Percentiles rank a stretch among this genome's conserved stretches.
Evolutionary conservation across 495 filamentous ascomycete genomes (phyloP).

Genomic region (Lasiosphaeria ovina): DNA sequence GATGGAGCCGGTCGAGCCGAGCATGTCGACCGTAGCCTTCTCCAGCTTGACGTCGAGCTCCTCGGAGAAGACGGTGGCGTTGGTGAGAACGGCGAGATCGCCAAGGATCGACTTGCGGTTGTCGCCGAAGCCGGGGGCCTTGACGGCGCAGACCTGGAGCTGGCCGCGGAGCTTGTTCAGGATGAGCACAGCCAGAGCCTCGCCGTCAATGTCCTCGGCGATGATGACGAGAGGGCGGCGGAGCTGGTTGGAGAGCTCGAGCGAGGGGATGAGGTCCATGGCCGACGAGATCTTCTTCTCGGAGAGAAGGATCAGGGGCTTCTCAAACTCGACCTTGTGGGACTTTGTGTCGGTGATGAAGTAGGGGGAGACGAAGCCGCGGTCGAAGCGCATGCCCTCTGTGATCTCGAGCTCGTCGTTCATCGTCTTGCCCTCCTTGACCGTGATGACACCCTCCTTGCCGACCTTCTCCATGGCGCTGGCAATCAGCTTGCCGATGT

Average conservation of each 20-base stretch:
- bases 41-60: conserved; percentile 99
- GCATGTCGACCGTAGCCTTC: conserved; percentile 92
- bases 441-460: conserved; percentile 99
- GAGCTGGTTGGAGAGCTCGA: conserved; percentile 92
- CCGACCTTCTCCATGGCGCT: conserved; percentile 99
- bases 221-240: conserved; percentile 97
- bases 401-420: conserved; percentile 98
- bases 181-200: conserved; percentile 97
- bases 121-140: conserved; percentile 98
- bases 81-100: conserved; percentile 91
- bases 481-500: conserved; percentile 93
- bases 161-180: conserved; percentile 99
- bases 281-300: conserved; percentile 99
- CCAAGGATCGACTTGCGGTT: conserved; percentile 99
- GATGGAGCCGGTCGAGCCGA: conserved; percentile 95
- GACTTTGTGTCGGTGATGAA: conserved; percentile 99
- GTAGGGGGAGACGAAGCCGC: conserved; percentile 96
- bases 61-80: conserved; percentile 94
- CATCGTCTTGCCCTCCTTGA: conserved; percentile 99
- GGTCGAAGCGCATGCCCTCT: conserved; percentile 99
- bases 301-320: conserved; percentile 94
- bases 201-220: conserved; percentile 97
- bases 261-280: conserved; percentile 95
- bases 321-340: conserved; percentile 99
- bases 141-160: conserved; percentile 96